Base-by-base conservation (phyloP, 2,329 filamentous ascomycete species). In the Clathrospora elynae region DNA sequence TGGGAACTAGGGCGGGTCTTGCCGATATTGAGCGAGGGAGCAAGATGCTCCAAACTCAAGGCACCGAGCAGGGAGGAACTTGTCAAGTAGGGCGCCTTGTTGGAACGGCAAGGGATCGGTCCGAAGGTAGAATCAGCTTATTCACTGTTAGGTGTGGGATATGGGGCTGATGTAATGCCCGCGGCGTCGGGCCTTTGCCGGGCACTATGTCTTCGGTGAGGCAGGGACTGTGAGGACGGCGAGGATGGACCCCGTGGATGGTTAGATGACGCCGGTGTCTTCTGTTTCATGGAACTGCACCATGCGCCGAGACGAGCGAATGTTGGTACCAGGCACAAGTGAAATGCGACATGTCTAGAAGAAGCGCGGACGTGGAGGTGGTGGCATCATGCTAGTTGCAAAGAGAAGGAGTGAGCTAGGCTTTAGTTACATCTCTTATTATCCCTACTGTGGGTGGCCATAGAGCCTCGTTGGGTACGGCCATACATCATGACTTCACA, bases 311-410 rank as follows among this genome's bases (percentile, higher is more conserved):
- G 19, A 46, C 38, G 35, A 34, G 29, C 12, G 26, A 19, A 24
- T n/a, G 30, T 32, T 32, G 20, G 30, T 23, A 32, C 30, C 11
- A 39, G 22, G 38, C 22, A 22, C 14, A 19, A 20, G 11, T 17
- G 20, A 19, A 19, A 24, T 14, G 30, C 40, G 43, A 43, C 36
- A 43, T 36, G 43, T 38, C 46, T 50, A 43, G 42, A 42, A 53
- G 37, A 37, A 35, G 42, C 30, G 42, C 42, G 41, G 32, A 31
- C 23, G 16, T 35, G 33, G 16, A 38, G 37, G 35, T n/a, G n/a
- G n/a, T n/a, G n/a, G n/a, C n/a, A n/a, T n/a, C n/a, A n/a, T n/a
- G n/a, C n/a, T n/a, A n/a, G n/a, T n/a, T n/a, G n/a, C n/a, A n/a
- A n/a, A n/a, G n/a, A n/a, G n/a, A n/a, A n/a, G n/a, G n/a, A n/a